Evolutionary conservation across 1,284 basidiomycete species (phyloP), one percentile per base, ranked within the genome.

Genomic region (Papiliotrema laurentii): DNA sequence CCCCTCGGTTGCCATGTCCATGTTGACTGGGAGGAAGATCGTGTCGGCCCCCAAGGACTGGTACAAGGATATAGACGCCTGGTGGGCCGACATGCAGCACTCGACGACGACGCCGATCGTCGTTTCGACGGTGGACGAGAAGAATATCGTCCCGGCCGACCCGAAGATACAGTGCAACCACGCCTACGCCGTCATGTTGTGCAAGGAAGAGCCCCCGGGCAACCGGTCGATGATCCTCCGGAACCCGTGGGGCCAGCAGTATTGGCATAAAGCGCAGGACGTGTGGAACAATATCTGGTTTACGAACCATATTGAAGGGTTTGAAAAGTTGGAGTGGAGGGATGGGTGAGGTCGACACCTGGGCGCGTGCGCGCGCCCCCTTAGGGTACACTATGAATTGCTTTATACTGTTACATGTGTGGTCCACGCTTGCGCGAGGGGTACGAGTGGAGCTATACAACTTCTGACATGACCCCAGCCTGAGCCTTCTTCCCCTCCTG

Each of bases 161-260:
- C 59, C 59, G 21, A 19, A 30, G 24, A 33, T 42, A 36, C 53
- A 53, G 2, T 49, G 53, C 13, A 46, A 51, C 40, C 64, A 67
- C 43, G 62, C 53, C 35, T 67, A 64, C 46, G 59, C 64, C 1
- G 56, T 67, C 4, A 51, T 56, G 48, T 40, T 24, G 14, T 47
- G 52, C 5, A 50, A 35, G 5, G 51, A 50, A 5, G 34, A 19
- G 34, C 16, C 16, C 16, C n/a, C 55, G 33, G 57, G 55, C 13
- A 53, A 45, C 13, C 50, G 53, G 50, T 52, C 49, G 2, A 50
- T 61, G 19, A 52, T 51, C 30, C 49, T 59, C 21, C 42, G 59
- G 19, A 67, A 67, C 47, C 54, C 56, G 4, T 67, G 64, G 64
- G 64, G 64, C 21, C 59, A 54, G 1, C 33, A 46, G n/a, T 58